phyloP scores from a whole-genome alignment of 208 protist genomes.

The Tetramitus jugosus region DNA sequence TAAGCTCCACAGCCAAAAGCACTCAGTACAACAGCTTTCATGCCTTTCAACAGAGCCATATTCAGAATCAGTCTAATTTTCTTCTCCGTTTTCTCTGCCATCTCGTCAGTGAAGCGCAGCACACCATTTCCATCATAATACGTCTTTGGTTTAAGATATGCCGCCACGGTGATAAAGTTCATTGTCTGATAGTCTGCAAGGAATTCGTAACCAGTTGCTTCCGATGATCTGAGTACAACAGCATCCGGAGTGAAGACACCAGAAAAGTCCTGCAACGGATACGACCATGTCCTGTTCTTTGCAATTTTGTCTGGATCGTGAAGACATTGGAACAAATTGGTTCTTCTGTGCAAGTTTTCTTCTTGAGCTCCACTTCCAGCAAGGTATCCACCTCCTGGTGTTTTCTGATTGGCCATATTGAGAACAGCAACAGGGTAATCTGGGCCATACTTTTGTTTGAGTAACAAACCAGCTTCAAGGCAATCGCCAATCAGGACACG shows the following conservation, averaged over 20 bases:
- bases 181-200: neutral
- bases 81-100: too few relatives aligned
- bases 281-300: neutral
- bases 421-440: conserved; percentile 6
- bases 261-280: conserved; percentile 23
- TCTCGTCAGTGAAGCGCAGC: too few relatives aligned
- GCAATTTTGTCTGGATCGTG: neutral
- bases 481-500: neutral
- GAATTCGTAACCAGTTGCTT: conserved; percentile 28
- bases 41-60: conserved; percentile 1
- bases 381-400: conserved; percentile 18
- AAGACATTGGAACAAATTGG: conserved; percentile 18
- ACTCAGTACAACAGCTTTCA: conserved; percentile 2
- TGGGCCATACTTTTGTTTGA: neutral
- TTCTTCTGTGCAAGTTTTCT: conserved; percentile 30
- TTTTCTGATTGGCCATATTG: conserved; percentile 22
- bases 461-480: neutral
- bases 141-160: neutral
- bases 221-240: conserved; percentile 22
- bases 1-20: conserved; percentile 31
- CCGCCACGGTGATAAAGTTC: conserved; percentile 11
- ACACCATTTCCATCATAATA: too few relatives aligned
- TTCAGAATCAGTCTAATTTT: conserved; percentile 18
- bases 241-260: conserved; percentile 26
- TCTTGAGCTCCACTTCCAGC: conserved; percentile 26